Evolutionary conservation across 2,329 filamentous ascomycete genomes (phyloP).

Genomic region (Clarireedia paspali): DNA sequence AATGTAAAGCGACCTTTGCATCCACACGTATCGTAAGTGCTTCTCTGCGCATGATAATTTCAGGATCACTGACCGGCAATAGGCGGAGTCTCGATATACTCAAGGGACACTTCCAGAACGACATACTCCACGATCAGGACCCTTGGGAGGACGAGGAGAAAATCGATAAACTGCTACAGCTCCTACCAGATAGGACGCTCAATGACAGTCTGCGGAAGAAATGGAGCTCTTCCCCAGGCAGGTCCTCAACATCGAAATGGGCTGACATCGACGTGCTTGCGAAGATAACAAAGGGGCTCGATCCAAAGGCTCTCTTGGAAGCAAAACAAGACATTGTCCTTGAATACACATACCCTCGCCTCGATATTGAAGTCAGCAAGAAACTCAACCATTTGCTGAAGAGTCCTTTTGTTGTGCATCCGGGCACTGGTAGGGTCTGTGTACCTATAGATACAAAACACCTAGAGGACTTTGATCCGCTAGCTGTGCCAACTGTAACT

Average conservation of each 20-base stretch:
- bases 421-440: slow-evolving; percentile 87
- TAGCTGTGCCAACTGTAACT: slow-evolving; percentile 82
- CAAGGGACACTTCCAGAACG: slow-evolving; percentile 73
- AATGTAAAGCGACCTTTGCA: slow-evolving; percentile 81
- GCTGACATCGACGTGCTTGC: slow-evolving; percentile 84
- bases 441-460: slow-evolving; percentile 77
- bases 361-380: slow-evolving; percentile 96
- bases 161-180: slow-evolving; percentile 68
- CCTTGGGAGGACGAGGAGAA: slow-evolving; percentile 69
- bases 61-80: slow-evolving; percentile 6
- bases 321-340: slow-evolving; percentile 94
- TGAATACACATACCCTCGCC: slow-evolving; percentile 94
- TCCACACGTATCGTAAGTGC: slow-evolving; percentile 67
- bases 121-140: slow-evolving; percentile 78
- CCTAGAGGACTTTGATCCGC: slow-evolving; percentile 78
- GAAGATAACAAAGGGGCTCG: slow-evolving; percentile 65
- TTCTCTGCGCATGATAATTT: neutral
- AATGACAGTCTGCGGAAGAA: slow-evolving; percentile 77
- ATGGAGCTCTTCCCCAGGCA: slow-evolving; percentile 77
- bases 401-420: slow-evolving; percentile 92
- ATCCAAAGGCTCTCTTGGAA: slow-evolving; percentile 66
- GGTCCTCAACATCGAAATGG: slow-evolving; percentile 79
- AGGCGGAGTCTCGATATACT: slow-evolving; percentile 80
- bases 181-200: slow-evolving; percentile 74
- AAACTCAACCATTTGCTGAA: slow-evolving; percentile 98